A percentile compares a stretch with the other conserved stretches of the same genome.
Evolutionary conservation across 352 stramenopile genomes (phyloP).

Genomic region (Blastocystis hominis): DNA sequence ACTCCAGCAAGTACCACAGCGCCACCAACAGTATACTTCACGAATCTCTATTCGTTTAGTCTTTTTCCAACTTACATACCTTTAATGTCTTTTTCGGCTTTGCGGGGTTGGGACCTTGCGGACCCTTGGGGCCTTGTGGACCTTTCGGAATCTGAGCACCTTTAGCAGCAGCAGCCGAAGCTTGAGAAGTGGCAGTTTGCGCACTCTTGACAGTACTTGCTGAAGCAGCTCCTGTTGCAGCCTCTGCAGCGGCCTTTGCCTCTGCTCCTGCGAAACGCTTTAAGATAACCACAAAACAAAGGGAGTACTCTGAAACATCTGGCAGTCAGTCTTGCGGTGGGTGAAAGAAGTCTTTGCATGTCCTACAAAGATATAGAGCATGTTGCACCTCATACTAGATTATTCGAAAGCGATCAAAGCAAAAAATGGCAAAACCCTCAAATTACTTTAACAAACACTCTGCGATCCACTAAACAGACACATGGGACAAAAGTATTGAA

Average conservation of each 20-base stretch:
- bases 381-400: no score
- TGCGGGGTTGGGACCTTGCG: neutral
- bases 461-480: neutral
- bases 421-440: no score
- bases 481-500: neutral
- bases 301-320: neutral
- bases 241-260: neutral
- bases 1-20: neutral
- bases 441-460: no score
- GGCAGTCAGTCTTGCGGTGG: neutral
- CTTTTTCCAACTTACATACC: slow-evolving; percentile 4
- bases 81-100: no score
- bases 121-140: neutral
- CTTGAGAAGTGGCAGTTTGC: neutral
- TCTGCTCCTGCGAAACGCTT: slow-evolving; percentile 4
- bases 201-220: neutral
- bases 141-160: neutral
- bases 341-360: slow-evolving; percentile 17
- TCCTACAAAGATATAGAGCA: neutral
- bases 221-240: neutral
- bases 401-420: no score
- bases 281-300: neutral
- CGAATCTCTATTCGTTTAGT: neutral
- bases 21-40: no score
- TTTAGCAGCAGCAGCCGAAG: neutral